Evolutionary conservation across 2,329 filamentous ascomycete species (phyloP).

Genomic region (Orbilia blumenaviensis): DNA sequence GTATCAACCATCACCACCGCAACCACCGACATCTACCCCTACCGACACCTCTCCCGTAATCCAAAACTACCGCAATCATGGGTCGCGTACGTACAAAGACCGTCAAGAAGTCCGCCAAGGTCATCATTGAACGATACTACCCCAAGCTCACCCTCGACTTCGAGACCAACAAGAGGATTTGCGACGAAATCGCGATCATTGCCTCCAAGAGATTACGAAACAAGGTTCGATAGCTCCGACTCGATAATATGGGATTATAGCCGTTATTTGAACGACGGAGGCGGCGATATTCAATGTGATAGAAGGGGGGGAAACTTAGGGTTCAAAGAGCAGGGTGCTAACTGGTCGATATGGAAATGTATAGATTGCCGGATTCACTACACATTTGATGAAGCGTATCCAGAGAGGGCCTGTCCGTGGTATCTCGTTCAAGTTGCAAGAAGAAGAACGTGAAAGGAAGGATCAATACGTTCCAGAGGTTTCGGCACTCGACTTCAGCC

Average conservation of each 20-base stretch:
- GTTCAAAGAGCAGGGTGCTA: conserved; percentile 19
- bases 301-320: conserved; percentile 15
- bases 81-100: conserved; percentile 73
- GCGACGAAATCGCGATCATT: conserved; percentile 99
- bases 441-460: conserved; percentile 99
- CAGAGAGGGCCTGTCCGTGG: conserved; percentile 98
- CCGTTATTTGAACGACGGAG: neutral
- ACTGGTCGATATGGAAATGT: conserved; percentile 27
- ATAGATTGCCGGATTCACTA: conserved; percentile 97
- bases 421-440: conserved; percentile 99
- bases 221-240: conserved; percentile 72
- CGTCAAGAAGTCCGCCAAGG: conserved; percentile 91
- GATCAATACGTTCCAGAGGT: conserved; percentile 99
- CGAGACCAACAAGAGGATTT: conserved; percentile 99
- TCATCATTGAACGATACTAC: conserved; percentile 99
- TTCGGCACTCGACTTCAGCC: conserved; percentile 96
- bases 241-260: neutral
- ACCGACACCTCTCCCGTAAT: conserved; percentile 20
- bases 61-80: conserved; percentile 50
- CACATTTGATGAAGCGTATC: conserved; percentile 99
- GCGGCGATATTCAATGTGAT: neutral
- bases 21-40: conserved; percentile 15
- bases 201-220: conserved; percentile 98
- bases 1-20: conserved; percentile 18
- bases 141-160: conserved; percentile 98